Base-by-base conservation (phyloP, 805 yeast species). In the Ogataea naganishii region DNA sequence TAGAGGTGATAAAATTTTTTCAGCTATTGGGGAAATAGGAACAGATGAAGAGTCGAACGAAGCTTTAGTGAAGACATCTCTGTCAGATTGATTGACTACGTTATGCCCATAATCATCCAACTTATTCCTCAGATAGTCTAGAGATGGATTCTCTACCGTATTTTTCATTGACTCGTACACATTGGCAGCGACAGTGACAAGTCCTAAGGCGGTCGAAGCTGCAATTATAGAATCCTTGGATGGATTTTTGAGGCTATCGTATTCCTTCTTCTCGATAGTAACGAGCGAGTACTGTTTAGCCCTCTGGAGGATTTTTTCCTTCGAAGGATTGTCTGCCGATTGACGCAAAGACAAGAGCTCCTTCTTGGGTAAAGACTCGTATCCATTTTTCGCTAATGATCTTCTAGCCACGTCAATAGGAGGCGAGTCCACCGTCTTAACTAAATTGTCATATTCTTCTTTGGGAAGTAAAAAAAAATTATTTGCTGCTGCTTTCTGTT, bases 181-280 rank as follows among this genome's bases (percentile, higher is more conserved):
- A 20, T 32, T 24, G 3, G 44, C 27, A 0, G 62, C 46, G 10
- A 69, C 46, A 14, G 64, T 49, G 11, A 54, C 48, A 20, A 60
- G 45, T 2, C 63, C 69, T 18, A 51, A 37, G 6, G 49, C 54
- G 11, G 40, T 29, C 1, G 66, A 64, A 25, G 23, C 35, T 20
- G 41, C 31, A 23, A 38, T 33, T 21, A 52, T 29, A n/a, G 37
- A 14, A 4, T 36, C 38, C 12, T 24, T 21, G 4, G 37, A 24
- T 7, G 35, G 41, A 5, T 23, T 23, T 5, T 12, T 8, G 12
- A 26, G 12, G 18, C 26, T 23, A 24, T 24, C 24, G 19, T 20
- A 19, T 4, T 32, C 21, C 26, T 12, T 11, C 23, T 30, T 27
- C 20, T 23, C 26, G 6, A 30, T 4, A 3, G 39, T 25, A 11